These are phyloP conservation scores for Vigna angularis DNA, from an alignment of 306 rosid genomes.

Conservation along the genomic window DNA sequence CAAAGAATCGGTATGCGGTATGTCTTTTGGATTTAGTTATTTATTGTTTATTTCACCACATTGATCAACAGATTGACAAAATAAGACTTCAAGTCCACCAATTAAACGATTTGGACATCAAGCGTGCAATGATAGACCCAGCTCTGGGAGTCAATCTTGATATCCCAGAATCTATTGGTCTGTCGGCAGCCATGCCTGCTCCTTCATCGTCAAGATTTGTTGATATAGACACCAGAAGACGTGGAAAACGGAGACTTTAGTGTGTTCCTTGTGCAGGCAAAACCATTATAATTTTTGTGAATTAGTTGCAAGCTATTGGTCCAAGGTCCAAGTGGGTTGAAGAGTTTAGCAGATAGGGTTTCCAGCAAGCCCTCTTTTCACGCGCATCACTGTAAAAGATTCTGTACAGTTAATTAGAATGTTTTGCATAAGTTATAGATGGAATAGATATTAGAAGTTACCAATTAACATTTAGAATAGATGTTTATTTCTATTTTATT, in stretches of 20 bases:
- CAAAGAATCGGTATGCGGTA: slow-evolving; percentile 20
- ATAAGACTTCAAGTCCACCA: slow-evolving; percentile 62
- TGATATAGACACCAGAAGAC: slow-evolving; percentile 73
- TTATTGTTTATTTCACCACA: slow-evolving; percentile 33
- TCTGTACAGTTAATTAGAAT: slow-evolving; percentile 54
- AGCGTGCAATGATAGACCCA: slow-evolving; percentile 64
- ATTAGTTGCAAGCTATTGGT: slow-evolving; percentile 32
- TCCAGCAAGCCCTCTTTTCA: slow-evolving; percentile 40
- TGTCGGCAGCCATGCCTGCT: slow-evolving; percentile 61
- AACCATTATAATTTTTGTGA: slow-evolving; percentile 30
- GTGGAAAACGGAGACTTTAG: slow-evolving; percentile 79
- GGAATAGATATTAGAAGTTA: slow-evolving; percentile 32
- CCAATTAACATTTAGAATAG: slow-evolving; percentile 19
- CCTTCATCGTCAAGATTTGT: slow-evolving; percentile 70
- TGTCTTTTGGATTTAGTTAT: slow-evolving; percentile 10
- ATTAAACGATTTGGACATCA: slow-evolving; percentile 59
- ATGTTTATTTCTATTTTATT: background rate
- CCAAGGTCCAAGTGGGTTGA: slow-evolving; percentile 34
- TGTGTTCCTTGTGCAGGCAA: slow-evolving; percentile 41
- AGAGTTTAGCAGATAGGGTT: slow-evolving; percentile 16
- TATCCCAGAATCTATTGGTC: slow-evolving; percentile 94
- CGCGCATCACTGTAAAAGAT: slow-evolving; percentile 42
- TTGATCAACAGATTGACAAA: slow-evolving; percentile 69
- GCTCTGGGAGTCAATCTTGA: slow-evolving; percentile 72
- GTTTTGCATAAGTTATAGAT: slow-evolving; percentile 34